phyloP scores from a whole-genome alignment of 345 rosid species.

The Dipteronia sinensis region DNA sequence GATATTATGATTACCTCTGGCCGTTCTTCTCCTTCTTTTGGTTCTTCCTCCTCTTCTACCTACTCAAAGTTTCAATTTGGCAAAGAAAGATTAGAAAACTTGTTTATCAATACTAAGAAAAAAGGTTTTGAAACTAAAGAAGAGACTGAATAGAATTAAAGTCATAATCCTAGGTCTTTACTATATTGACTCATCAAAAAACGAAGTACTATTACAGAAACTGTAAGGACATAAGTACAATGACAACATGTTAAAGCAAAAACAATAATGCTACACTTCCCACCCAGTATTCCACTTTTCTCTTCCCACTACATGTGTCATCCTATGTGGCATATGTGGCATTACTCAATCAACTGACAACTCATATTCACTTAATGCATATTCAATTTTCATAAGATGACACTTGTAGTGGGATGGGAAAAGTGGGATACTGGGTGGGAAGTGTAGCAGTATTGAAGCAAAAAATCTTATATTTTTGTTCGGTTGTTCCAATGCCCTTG shows the following conservation, averaged over 20 bases:
- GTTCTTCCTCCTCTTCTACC: constrained; percentile 94
- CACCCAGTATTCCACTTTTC: no score
- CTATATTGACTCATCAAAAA: not conserved
- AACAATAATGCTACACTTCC: no score
- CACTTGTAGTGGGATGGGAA: no score
- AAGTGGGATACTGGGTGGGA: no score
- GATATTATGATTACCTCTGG: constrained; percentile 56
- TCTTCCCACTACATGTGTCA: no score
- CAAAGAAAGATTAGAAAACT: not conserved
- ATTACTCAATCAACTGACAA: no score
- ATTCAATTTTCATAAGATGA: no score
- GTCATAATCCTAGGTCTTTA: not conserved
- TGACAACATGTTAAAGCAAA: not conserved
- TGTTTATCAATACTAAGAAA: not conserved
- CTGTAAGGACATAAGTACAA: not conserved
- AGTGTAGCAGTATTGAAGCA: no score
- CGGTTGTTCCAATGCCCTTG: not conserved
- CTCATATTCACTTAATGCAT: no score
- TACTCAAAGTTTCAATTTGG: constrained; percentile 27
- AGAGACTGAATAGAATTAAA: not conserved
- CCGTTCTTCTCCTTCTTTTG: constrained; percentile 78
- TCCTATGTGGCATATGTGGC: no score
- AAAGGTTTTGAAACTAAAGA: not conserved
- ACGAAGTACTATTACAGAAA: no score
- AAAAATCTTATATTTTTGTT: not conserved